These are phyloP conservation scores for Acacia concinna DNA, from an alignment of 331 rosid species.

Conservation along the genomic window DNA sequence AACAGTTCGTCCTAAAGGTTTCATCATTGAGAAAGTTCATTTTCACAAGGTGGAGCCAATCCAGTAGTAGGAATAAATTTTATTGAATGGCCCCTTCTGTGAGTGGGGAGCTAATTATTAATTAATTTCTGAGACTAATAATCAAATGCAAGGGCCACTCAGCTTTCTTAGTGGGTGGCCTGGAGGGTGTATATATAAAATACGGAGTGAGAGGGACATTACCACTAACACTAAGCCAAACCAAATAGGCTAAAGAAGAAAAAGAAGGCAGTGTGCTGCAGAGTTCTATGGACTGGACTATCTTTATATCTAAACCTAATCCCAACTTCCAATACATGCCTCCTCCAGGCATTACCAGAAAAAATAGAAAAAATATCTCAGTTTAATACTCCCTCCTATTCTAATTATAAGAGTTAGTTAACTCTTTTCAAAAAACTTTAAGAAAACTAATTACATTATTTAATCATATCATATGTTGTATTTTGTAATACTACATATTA, in stretches of 20 bases:
- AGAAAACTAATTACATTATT: no score
- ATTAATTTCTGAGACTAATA: slow-evolving; percentile 21
- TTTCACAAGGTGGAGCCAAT: slow-evolving; percentile 25
- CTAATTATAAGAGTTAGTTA: no score
- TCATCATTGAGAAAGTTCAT: slow-evolving; percentile 31
- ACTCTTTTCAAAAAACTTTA: no score
- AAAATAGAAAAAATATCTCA: background rate
- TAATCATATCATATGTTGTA: no score
- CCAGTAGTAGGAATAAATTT: slow-evolving; percentile 18
- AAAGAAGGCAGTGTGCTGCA: slow-evolving; percentile 29
- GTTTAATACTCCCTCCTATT: no score
- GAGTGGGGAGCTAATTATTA: slow-evolving; percentile 33
- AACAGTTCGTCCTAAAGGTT: slow-evolving; percentile 23
- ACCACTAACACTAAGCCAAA: slow-evolving; percentile 34
- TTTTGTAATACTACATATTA: no score
- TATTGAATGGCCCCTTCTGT: slow-evolving; percentile 13
- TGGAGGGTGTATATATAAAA: slow-evolving; percentile 33
- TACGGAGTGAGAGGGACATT: slow-evolving; percentile 41
- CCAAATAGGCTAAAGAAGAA: slow-evolving; percentile 23
- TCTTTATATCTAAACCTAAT: slow-evolving; percentile 45
- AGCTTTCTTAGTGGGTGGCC: slow-evolving; percentile 36
- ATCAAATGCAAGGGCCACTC: slow-evolving; percentile 27
- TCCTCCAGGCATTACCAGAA: slow-evolving; percentile 13
- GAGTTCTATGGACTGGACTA: slow-evolving; percentile 34
- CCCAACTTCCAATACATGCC: slow-evolving; percentile 34